phyloP scores from a whole-genome alignment of 106 monocot species.

The Ottelia alismoides region DNA sequence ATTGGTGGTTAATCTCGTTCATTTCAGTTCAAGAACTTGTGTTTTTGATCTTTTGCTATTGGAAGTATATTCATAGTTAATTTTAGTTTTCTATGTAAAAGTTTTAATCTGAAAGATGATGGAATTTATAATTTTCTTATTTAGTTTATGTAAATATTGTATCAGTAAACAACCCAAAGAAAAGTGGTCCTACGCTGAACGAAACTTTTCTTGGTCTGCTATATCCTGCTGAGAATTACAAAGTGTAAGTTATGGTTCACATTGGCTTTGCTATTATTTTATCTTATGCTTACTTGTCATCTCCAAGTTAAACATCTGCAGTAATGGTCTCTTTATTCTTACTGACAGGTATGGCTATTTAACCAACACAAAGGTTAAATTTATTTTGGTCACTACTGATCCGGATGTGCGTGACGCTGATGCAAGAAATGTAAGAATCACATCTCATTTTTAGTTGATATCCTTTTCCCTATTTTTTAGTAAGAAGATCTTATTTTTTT shows the following conservation, averaged over 20 bases:
- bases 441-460: neutral
- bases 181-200: slow-evolving; percentile 77
- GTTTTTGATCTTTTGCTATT: no score
- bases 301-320: neutral
- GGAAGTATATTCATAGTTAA: no score
- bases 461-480: no score
- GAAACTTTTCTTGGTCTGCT: slow-evolving; percentile 92
- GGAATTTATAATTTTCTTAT: no score
- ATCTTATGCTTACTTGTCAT: no score
- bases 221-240: slow-evolving; percentile 88
- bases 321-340: neutral
- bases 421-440: slow-evolving; percentile 76
- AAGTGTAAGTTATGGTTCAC: slow-evolving; percentile 97
- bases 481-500: no score
- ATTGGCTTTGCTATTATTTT: no score
- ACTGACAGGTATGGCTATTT: slow-evolving; percentile 79
- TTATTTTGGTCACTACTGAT: slow-evolving; percentile 87
- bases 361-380: slow-evolving; percentile 96
- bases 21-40: no score
- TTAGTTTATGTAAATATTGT: neutral
- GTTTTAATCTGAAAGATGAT: no score
- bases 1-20: no score
- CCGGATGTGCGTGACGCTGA: slow-evolving; percentile 84
- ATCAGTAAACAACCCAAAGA: slow-evolving; percentile 87
- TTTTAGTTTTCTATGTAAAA: no score